These are phyloP conservation scores for Fraxinus xanthoxyloides DNA, from an alignment of 305 asterid species.

Conservation along the genomic window DNA sequence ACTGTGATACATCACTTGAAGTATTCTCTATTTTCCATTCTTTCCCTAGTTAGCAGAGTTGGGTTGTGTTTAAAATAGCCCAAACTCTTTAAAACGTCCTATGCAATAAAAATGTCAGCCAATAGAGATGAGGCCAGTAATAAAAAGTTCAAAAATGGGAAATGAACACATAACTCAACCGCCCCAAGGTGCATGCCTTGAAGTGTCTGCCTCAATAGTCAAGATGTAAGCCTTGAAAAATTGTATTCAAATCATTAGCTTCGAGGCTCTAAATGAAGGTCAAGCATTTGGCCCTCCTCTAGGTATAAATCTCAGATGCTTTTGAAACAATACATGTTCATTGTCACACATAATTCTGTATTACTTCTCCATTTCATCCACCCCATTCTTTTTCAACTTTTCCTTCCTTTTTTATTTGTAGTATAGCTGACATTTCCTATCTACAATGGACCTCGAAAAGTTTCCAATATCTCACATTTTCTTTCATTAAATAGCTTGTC, in stretches of 20 bases:
- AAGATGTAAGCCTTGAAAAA: neutral
- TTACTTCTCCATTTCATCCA: neutral
- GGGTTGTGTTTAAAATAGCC: neutral
- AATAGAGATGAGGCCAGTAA: neutral
- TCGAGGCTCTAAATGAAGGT: neutral
- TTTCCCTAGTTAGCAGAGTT: neutral
- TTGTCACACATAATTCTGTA: neutral
- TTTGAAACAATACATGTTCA: neutral
- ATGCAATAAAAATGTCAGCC: neutral
- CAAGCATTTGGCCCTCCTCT: neutral
- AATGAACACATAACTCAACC: neutral
- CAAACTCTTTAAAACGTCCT: neutral
- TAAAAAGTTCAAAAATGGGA: neutral
- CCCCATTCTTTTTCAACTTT: neutral
- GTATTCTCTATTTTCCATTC: too few relatives aligned
- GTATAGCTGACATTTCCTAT: neutral
- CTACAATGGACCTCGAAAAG: neutral
- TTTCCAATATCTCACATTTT: neutral
- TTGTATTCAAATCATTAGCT: neutral
- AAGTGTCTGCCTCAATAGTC: neutral
- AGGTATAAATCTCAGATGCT: neutral
- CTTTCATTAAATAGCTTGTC: neutral
- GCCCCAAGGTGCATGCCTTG: neutral
- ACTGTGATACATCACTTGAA: too few relatives aligned
- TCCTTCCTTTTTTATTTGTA: neutral